Percentiles rank a stretch among this genome's conserved stretches.
Evolutionary conservation across 2,329 filamentous ascomycete genomes (phyloP).

Genomic region (Scopulariopsis brevicaulis): DNA sequence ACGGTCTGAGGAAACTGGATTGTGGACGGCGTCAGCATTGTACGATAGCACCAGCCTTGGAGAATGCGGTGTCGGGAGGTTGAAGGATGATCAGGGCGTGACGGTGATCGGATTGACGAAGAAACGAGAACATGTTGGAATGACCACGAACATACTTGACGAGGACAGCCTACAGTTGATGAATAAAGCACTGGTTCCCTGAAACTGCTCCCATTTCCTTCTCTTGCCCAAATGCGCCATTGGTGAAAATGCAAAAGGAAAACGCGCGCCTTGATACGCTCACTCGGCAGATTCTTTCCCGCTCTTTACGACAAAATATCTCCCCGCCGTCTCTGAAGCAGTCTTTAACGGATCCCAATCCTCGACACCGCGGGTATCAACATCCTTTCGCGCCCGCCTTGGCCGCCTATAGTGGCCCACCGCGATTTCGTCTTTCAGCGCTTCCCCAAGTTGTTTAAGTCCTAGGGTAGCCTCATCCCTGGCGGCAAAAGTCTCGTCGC

Average conservation of each 20-base stretch:
- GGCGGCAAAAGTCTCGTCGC: constrained; percentile 63
- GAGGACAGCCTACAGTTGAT: neutral
- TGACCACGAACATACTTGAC: neutral
- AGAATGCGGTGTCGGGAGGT: neutral
- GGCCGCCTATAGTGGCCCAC: constrained; percentile 43
- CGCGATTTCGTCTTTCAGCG: constrained; percentile 47
- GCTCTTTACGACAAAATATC: constrained; percentile 68
- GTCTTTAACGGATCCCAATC: constrained; percentile 60
- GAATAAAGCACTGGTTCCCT: neutral
- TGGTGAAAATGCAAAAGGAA: neutral
- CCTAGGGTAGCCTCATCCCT: constrained; percentile 49
- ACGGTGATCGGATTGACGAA: neutral
- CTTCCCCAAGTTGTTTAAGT: constrained; percentile 41
- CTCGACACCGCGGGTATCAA: constrained; percentile 36
- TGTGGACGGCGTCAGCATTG: neutral
- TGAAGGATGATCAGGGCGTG: neutral
- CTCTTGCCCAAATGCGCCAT: neutral
- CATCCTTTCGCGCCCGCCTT: constrained; percentile 19
- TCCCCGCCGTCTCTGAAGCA: constrained; percentile 55
- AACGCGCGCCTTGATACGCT: neutral
- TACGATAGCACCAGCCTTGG: neutral
- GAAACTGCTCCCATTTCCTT: neutral
- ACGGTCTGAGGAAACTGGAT: neutral
- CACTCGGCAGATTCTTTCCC: constrained; percentile 13
- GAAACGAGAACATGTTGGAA: neutral